Base-by-base conservation (phyloP, 2,329 filamentous ascomycete species). In the Ceratocystis destructans region DNA sequence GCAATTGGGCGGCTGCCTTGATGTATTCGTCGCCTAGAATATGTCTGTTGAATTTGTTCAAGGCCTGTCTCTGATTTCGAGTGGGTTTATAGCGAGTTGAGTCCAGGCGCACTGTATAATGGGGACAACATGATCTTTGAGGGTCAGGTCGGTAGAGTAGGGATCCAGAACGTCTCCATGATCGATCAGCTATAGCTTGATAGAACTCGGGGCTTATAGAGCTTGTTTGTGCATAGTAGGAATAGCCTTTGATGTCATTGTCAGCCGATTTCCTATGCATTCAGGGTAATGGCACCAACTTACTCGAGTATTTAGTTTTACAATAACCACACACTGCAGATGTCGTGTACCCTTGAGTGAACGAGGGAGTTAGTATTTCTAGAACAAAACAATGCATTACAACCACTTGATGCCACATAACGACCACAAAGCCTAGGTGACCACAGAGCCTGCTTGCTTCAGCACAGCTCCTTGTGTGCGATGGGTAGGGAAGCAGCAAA, bases 61-160 rank as follows among this genome's bases (percentile, higher is more conserved):
- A 75, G 1, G 87, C 80, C 72, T 91, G 87, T 46, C 89, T 80
- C 72, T 94, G 90, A 71, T 90, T 86, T 73, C 83, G 85, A 33
- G 83, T 81, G 5, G 88, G 79, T 70, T 82, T 85, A 75, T 88
- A 89, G 48, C 79, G 76, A 61, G 78, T 74, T 28, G 84, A 83
- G 71, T 90, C 87, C 22, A 92, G 79, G 61, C 88, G 84, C 65
- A 94, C 86, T 0, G 88, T 91, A 74, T 93, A 97, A 73, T 96
- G 91, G 57, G 92, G 91, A 74, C 94, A 99, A 72, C 94, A 99
- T 69, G 90, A 89, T 66, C 85, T 80, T 67, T 82, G 82, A 71
- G 90, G 86, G 74, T 94, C 87, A 15, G 89, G 89, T 68, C 89
- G 85, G 75, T 94, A 94, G 62, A 94, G 78, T 7, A 90, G 78